Percentiles rank a stretch among this genome's conserved stretches.
Conservation (phyloP, 2,329 filamentous ascomycete species). For the Alternaria solani region DNA sequence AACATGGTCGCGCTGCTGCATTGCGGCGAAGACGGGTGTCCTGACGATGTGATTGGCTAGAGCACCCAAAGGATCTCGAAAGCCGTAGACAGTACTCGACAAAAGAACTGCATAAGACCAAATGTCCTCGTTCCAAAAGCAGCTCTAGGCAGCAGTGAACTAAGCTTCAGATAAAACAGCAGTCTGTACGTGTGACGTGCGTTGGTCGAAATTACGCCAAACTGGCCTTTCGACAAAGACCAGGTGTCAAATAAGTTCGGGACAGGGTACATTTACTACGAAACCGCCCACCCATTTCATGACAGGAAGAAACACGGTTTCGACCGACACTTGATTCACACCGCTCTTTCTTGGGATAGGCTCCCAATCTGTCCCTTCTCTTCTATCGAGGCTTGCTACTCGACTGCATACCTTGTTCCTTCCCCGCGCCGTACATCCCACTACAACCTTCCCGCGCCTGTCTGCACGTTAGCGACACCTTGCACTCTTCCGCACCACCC, state of each 20-base stretch:
- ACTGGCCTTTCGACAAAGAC: constrained; percentile 45
- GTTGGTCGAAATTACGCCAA: constrained; percentile 35
- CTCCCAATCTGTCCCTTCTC: constrained; percentile 35
- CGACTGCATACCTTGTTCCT: constrained; percentile 17
- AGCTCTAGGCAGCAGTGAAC: constrained; percentile 23
- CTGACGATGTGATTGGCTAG: constrained; percentile 22
- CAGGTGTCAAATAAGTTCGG: constrained; percentile 37
- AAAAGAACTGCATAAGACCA: constrained; percentile 8
- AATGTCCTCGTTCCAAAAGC: constrained; percentile 7
- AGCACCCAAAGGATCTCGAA: constrained; percentile 8
- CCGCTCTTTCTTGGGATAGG: constrained; percentile 33
- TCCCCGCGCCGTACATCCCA: constrained; percentile 36
- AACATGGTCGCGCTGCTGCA: background rate
- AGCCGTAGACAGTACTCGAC: background rate
- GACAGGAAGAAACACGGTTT: constrained; percentile 28
- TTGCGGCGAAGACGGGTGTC: constrained; percentile 24
- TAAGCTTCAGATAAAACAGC: constrained; percentile 19
- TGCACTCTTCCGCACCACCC: constrained; percentile 19
- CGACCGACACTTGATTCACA: constrained; percentile 16
- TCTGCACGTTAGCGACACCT: constrained; percentile 11
- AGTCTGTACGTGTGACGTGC: constrained; percentile 20
- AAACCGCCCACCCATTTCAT: constrained; percentile 23
- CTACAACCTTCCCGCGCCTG: constrained; percentile 18
- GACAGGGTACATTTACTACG: constrained; percentile 31
- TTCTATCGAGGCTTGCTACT: constrained; percentile 10